phyloP scores from a whole-genome alignment of 2,329 filamentous ascomycete species.

The Clarireedia hainanense region DNA sequence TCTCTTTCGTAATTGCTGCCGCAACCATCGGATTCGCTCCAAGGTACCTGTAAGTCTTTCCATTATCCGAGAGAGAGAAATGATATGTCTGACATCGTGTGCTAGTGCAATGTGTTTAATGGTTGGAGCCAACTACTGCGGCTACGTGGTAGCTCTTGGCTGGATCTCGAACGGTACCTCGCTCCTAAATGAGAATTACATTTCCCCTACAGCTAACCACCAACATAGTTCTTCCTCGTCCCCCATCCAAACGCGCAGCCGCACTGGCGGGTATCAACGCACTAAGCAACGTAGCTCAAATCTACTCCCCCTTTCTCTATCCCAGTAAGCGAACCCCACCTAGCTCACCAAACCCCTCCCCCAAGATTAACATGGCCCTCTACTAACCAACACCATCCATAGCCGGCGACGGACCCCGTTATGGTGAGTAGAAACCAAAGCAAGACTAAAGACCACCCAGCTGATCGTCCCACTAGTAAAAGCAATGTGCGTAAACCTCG shows the following conservation, averaged over 20 bases:
- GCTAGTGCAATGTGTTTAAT: conserved; percentile 3
- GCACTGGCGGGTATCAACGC: conserved; percentile 17
- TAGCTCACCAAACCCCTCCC: neutral
- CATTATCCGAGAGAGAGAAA: neutral
- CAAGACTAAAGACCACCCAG: neutral
- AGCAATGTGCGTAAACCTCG: conserved; percentile 62
- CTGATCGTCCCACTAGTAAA: neutral
- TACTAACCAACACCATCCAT: neutral
- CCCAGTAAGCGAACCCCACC: neutral
- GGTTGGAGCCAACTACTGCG: neutral
- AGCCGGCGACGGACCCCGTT: conserved; percentile 2
- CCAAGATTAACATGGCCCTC: neutral
- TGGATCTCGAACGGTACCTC: conserved; percentile 57
- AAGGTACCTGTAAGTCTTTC: conserved; percentile 12
- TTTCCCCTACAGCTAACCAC: neutral
- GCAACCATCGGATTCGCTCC: conserved; percentile 12
- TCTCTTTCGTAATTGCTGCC: conserved; percentile 15
- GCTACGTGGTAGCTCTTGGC: conserved; percentile 44
- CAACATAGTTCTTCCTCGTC: conserved; percentile 29
- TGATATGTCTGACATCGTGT: neutral
- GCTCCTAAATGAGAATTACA: neutral
- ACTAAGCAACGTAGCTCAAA: conserved; percentile 49
- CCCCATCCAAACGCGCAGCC: conserved; percentile 17
- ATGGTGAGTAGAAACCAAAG: neutral
- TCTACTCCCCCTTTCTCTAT: conserved; percentile 55